Conservation (phyloP, 768 basidiomycete species). For the Tulasnella sp. region DNA sequence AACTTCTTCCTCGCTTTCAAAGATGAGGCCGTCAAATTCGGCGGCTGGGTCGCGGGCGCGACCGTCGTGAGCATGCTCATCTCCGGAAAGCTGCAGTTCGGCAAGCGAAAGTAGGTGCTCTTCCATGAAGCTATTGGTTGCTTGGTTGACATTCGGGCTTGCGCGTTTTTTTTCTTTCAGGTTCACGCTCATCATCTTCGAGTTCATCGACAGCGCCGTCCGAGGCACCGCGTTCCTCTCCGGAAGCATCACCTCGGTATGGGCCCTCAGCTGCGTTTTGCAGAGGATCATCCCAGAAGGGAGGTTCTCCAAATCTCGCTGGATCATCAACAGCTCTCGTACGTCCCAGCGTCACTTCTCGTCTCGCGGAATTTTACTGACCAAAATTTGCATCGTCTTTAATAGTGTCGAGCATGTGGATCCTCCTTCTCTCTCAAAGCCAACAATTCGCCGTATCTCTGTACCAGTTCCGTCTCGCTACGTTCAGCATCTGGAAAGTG, state of each 20-base stretch:
- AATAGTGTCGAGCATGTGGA: conserved; percentile 26
- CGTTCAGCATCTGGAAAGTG: conserved; percentile 25
- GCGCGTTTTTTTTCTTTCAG: not conserved
- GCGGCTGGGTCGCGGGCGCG: conserved; percentile 32
- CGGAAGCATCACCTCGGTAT: conserved; percentile 31
- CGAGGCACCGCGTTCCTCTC: conserved; percentile 30
- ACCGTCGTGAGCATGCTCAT: conserved; percentile 28
- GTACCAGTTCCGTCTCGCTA: conserved; percentile 12
- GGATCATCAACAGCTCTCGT: conserved; percentile 28
- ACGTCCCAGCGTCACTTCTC: not conserved
- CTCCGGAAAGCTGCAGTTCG: not conserved
- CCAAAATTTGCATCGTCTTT: not conserved
- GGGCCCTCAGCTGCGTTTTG: conserved; percentile 34
- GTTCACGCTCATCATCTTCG: not conserved
- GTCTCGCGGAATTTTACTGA: not conserved
- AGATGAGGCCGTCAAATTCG: not conserved
- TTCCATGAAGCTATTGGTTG: no score
- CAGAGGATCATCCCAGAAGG: conserved; percentile 27
- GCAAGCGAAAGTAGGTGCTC: not conserved
- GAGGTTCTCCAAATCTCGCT: conserved; percentile 8
- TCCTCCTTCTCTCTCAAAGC: conserved; percentile 14
- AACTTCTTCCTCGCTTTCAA: conserved; percentile 31
- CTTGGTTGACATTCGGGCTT: no score
- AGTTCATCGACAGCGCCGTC: conserved; percentile 12
- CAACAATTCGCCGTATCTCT: conserved; percentile 20